Conservation (phyloP, 116 monocot species). For the Phalaenopsis hybrid region DNA sequence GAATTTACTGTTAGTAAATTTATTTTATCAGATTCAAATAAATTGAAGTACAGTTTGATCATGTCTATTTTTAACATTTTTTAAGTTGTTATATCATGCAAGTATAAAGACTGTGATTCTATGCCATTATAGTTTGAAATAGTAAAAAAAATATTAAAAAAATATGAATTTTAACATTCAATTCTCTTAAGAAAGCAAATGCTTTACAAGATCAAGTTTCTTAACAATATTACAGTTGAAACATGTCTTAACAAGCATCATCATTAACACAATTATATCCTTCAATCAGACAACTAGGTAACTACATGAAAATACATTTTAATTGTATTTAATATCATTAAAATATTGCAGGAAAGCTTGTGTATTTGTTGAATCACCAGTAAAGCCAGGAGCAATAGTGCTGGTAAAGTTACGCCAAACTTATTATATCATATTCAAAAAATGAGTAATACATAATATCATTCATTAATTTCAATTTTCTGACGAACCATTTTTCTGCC, state of each 20-base stretch:
- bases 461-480: not conserved
- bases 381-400: constrained; percentile 48
- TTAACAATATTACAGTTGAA: too few relatives aligned
- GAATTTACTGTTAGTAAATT: too few relatives aligned
- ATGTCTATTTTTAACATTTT: too few relatives aligned
- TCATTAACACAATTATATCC: too few relatives aligned
- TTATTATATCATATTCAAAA: not conserved
- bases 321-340: not conserved
- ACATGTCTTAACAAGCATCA: too few relatives aligned
- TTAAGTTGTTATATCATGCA: too few relatives aligned
- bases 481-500: not conserved
- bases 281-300: too few relatives aligned
- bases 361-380: constrained; percentile 50
- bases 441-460: not conserved
- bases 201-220: too few relatives aligned
- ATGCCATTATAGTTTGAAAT: not conserved
- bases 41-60: too few relatives aligned
- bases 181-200: too few relatives aligned
- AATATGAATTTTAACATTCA: not conserved
- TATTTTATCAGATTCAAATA: too few relatives aligned
- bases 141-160: not conserved
- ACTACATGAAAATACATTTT: too few relatives aligned
- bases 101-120: not conserved
- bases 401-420: constrained; percentile 28
- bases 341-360: constrained; percentile 38